Evolutionary conservation across 441 rosid species (phyloP), one percentile per base, ranked within the genome.

Genomic region (Pelargonium fulgidum): DNA sequence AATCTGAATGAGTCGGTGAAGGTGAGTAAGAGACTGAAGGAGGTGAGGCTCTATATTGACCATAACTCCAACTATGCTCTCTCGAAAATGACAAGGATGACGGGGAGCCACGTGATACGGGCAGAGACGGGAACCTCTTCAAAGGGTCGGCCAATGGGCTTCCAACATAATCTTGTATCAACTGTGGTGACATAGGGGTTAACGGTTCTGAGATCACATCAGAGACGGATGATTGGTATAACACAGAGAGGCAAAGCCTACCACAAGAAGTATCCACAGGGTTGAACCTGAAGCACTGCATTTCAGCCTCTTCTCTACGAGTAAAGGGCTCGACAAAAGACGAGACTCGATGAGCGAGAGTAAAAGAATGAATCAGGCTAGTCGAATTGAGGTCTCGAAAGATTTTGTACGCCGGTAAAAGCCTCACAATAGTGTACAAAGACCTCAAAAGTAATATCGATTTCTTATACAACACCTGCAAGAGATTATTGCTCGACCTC

Each of bases 81-180:
- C 96, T 86, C 52, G 87, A 77, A 75, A 91, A 85, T 65, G 96
- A 86, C 80, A 86, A 70, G 48, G 93, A 90, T 1, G 95, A 87
- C 26, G 96, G 91, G 50, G 92, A 91, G 65, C 89, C 85, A 56
- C 80, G 88, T 4, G 96, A 78, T 66, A 83, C 74, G 8, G 97
- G 92, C 68, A 87, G 86, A 63, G 89, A 85, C 13, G 96, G 85
- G 41, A 94, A 84, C 72, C 86, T 87, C 80, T 81, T 94, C 17
- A 92, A 77, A 14, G 94, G 98, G 69, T 92, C 94, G 64, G 92
- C 92, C 78, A 90, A 80, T 44, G 97, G 97, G 77, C 99, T 92
- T 42, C 98, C 97, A 72, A 94, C 97, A 78, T 91, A 94, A 81
- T 92, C 89, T 0, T 86, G 85, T 64, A 94, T 94, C 79, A 94